These are phyloP conservation scores for Amphicarpaea edgeworthii DNA, from an alignment of 306 rosid genomes.

Conservation along the genomic window DNA sequence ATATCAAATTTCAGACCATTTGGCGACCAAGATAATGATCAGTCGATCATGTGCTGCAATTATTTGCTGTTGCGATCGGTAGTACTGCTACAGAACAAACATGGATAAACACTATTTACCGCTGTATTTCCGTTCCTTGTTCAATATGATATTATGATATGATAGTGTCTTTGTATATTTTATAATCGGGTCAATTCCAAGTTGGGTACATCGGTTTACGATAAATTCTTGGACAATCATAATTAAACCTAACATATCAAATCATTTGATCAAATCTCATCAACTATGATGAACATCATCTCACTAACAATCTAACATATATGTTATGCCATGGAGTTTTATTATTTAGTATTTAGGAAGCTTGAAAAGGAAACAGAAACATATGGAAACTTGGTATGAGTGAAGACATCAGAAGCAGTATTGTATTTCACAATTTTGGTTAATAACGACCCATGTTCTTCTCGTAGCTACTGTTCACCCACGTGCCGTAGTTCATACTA, in stretches of 20 bases:
- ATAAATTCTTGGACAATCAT: slow-evolving; percentile 54
- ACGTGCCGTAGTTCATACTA: slow-evolving; percentile 36
- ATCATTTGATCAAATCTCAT: slow-evolving; percentile 49
- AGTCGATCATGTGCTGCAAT: slow-evolving; percentile 33
- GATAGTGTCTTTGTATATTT: slow-evolving; percentile 27
- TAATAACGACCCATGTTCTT: slow-evolving; percentile 40
- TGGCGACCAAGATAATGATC: slow-evolving; percentile 39
- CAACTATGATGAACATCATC: slow-evolving; percentile 43
- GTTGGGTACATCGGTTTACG: slow-evolving; percentile 50
- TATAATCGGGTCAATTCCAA: slow-evolving; percentile 69
- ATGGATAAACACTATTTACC: slow-evolving; percentile 16
- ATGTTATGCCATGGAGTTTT: no score
- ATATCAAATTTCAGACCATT: slow-evolving; percentile 37
- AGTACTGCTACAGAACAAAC: slow-evolving; percentile 24
- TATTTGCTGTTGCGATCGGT: neutral
- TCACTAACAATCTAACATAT: no score
- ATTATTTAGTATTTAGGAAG: slow-evolving; percentile 17
- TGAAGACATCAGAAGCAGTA: slow-evolving; percentile 18
- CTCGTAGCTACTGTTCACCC: slow-evolving; percentile 33
- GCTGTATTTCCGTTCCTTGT: slow-evolving; percentile 32
- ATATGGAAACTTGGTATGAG: slow-evolving; percentile 35
- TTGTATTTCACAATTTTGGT: slow-evolving; percentile 15
- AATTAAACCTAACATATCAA: slow-evolving; percentile 55
- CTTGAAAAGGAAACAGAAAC: slow-evolving; percentile 40
- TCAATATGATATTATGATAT: slow-evolving; percentile 9